phyloP scores from a whole-genome alignment of 768 basidiomycete species.

The Chalciporus sphaerocephalus region DNA sequence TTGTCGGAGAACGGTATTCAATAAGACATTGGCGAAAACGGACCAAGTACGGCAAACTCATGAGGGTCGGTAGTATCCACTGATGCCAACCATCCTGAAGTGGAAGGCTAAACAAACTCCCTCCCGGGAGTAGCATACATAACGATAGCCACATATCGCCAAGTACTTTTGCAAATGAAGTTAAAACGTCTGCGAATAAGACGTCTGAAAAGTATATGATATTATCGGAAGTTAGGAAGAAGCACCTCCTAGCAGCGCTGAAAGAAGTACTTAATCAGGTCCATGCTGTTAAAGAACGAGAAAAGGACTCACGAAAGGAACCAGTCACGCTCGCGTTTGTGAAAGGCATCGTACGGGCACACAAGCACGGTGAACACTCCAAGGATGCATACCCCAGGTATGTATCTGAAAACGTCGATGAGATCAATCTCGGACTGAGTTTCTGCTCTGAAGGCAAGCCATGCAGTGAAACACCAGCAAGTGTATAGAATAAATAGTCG shows the following conservation, averaged over 20 bases:
- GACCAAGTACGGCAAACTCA: constrained; percentile 88
- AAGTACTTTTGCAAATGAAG: constrained; percentile 94
- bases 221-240: constrained; percentile 55
- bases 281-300: neutral
- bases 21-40: constrained; percentile 93
- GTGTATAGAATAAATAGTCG: constrained; percentile 59
- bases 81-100: constrained; percentile 56
- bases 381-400: constrained; percentile 67
- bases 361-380: constrained; percentile 53
- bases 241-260: constrained; percentile 73
- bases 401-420: constrained; percentile 73
- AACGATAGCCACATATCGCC: constrained; percentile 91
- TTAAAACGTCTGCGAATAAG: constrained; percentile 91
- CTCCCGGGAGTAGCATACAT: constrained; percentile 82
- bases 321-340: constrained; percentile 68
- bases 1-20: constrained; percentile 66
- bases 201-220: constrained; percentile 88
- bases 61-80: constrained; percentile 78
- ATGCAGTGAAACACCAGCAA: constrained; percentile 58
- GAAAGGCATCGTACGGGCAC: constrained; percentile 62
- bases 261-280: constrained; percentile 1
- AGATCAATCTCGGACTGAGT: constrained; percentile 53
- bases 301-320: constrained; percentile 65
- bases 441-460: constrained; percentile 61
- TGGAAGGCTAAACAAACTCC: constrained; percentile 65